Base-by-base conservation (phyloP, 768 basidiomycete genomes). In the Trametes elegans region DNA sequence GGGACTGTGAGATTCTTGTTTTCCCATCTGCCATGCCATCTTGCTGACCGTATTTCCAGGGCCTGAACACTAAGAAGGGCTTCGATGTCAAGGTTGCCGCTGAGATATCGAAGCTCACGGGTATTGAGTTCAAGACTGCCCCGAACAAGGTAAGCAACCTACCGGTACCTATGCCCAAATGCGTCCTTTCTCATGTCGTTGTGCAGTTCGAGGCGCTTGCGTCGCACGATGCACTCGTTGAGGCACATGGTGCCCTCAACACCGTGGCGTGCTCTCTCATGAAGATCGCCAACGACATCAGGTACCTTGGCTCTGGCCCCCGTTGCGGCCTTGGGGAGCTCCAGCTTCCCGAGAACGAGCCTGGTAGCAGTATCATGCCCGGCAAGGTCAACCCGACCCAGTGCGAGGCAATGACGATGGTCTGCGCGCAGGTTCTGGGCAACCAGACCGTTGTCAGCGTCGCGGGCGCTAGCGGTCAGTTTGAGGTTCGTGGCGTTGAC, bases 341-440 rank as follows among this genome's bases (percentile, higher is more conserved):
- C 35, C 85, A 81, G 64, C 74, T 98, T 46, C 97, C 97, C 10
- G 97, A 98, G 75, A 99, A 99, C 71, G 97, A 99, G 74, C 97
- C 97, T 39, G 97, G 97, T 42, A 95, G 93, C 66, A 96, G 93
- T 55, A 98, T 99, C 74, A 99, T 99, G 97, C 97, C 95, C 7
- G 97, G 97, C 57, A 98, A 99, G 76, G 97, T 99, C 55, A 99
- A 99, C 75, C 97, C 97, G 10, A 99, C 97, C 5, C 97, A 99
- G 70, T 98, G 97, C 64, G 97, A 99, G 73, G 97, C 97, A 7
- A 72, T 98, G 58, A 98, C 97, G 9, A 98, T 98, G 97, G 93
- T 98, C 21, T 92, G 93, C 36, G 94, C 96, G 0, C 97, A 98
- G 71, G 96, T 98, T 5, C 96, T 98, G 73, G 97, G 97, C 36